Evolutionary conservation across 1,284 basidiomycete genomes (phyloP).

Genomic region (Ustilago loliicola): DNA sequence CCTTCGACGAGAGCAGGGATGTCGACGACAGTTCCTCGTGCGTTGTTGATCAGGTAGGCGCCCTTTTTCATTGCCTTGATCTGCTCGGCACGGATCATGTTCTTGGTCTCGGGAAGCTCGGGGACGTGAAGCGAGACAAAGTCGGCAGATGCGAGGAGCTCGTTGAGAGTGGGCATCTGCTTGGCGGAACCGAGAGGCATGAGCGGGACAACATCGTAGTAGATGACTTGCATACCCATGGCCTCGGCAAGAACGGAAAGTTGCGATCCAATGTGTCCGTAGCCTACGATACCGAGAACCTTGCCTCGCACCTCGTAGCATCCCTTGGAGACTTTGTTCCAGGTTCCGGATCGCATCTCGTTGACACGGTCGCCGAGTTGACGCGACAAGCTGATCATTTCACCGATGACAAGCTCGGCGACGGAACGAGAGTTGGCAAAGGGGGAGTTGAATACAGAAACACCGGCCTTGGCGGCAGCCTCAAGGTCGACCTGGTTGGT

Average conservation of each 20-base stretch:
- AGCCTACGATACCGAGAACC: slow-evolving; percentile 96
- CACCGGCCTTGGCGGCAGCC: slow-evolving; percentile 86
- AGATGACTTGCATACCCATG: slow-evolving; percentile 95
- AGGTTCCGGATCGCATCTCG: slow-evolving; percentile 89
- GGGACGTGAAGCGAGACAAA: slow-evolving; percentile 98
- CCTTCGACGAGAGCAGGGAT: slow-evolving; percentile 89
- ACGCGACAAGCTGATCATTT: slow-evolving; percentile 92
- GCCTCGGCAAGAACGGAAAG: slow-evolving; percentile 96
- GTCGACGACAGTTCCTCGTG: slow-evolving; percentile 93
- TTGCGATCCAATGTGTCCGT: slow-evolving; percentile 98
- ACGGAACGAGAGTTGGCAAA: slow-evolving; percentile 99
- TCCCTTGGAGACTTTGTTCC: slow-evolving; percentile 99
- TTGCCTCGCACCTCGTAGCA: slow-evolving; percentile 99
- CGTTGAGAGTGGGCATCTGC: slow-evolving; percentile 86
- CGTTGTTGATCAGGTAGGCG: slow-evolving; percentile 97
- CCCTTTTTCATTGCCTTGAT: slow-evolving; percentile 94
- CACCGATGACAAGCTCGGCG: slow-evolving; percentile 95
- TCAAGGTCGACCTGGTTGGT: slow-evolving; percentile 96
- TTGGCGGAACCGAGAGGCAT: slow-evolving; percentile 97
- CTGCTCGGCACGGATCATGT: slow-evolving; percentile 87
- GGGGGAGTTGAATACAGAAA: slow-evolving; percentile 99
- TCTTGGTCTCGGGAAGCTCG: slow-evolving; percentile 93
- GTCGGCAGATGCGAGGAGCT: slow-evolving; percentile 84
- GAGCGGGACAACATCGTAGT: slow-evolving; percentile 94
- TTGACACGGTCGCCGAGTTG: slow-evolving; percentile 90